phyloP scores from a whole-genome alignment of 2,329 filamentous ascomycete genomes.

The Beauveria scarabaeidicola region DNA sequence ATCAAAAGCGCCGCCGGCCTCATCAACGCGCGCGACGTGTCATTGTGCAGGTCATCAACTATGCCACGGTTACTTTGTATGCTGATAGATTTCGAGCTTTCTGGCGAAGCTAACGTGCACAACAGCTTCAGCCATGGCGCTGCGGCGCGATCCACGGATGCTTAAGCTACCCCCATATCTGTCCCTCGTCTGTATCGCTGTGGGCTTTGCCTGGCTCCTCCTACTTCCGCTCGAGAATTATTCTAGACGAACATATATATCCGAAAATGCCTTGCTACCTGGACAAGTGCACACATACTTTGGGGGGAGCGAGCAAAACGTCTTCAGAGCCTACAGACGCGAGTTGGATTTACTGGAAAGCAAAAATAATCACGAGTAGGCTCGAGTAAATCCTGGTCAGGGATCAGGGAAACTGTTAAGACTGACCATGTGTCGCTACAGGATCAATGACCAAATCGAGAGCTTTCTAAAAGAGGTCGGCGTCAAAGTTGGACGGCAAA shows the following conservation, averaged over 20 bases:
- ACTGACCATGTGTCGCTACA: conserved; percentile 18
- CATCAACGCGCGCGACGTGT: not conserved
- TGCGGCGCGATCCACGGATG: conserved; percentile 73
- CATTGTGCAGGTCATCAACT: conserved; percentile 8
- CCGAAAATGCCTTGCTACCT: conserved; percentile 90
- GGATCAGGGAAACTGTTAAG: not conserved
- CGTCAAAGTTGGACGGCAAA: conserved; percentile 79
- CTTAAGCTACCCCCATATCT: conserved; percentile 81
- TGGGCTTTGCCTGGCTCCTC: conserved; percentile 84
- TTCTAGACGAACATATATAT: conserved; percentile 89
- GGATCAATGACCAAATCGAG: conserved; percentile 62
- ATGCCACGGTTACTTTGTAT: conserved; percentile 50
- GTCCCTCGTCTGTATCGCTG: conserved; percentile 72
- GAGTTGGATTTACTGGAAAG: conserved; percentile 61
- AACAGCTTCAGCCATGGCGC: conserved; percentile 52
- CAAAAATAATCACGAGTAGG: conserved; percentile 45
- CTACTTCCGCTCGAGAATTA: conserved; percentile 85
- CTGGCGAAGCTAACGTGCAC: not conserved
- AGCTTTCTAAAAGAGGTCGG: conserved; percentile 70
- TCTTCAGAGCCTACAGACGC: conserved; percentile 82
- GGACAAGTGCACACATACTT: conserved; percentile 98
- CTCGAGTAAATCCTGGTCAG: too few relatives aligned
- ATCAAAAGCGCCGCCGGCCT: not conserved
- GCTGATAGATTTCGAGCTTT: conserved; percentile 15
- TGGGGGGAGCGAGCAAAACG: conserved; percentile 87